Conservation (phyloP, 345 rosid species). For the Microthlaspi erraticum region DNA sequence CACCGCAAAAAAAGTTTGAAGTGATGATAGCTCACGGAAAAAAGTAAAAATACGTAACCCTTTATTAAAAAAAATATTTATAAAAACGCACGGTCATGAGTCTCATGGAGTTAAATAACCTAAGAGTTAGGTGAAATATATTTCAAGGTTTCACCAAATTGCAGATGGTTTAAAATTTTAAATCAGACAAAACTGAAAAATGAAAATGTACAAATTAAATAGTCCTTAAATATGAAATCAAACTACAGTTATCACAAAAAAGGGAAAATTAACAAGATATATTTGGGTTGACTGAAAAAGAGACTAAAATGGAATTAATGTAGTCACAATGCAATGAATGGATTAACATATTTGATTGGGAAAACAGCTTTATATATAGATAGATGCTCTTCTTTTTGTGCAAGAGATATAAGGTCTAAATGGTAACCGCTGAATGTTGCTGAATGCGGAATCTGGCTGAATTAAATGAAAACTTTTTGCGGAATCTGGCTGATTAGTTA, state of each 20-base stretch:
- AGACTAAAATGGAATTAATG: background rate
- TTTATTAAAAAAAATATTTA: too few species aligned
- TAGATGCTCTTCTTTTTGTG: too few species aligned
- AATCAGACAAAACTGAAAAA: constrained; percentile 15
- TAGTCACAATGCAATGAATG: constrained; percentile 7
- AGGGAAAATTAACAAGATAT: background rate
- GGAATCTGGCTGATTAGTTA: too few species aligned
- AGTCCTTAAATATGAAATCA: background rate
- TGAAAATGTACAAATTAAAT: background rate
- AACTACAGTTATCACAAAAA: background rate
- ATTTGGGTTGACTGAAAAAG: constrained; percentile 22
- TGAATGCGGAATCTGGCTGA: too few species aligned
- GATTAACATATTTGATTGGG: background rate
- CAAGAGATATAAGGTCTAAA: too few species aligned
- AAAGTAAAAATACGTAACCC: too few species aligned
- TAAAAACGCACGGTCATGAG: too few species aligned
- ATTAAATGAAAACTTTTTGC: too few species aligned
- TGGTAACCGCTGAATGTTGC: too few species aligned
- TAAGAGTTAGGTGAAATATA: background rate
- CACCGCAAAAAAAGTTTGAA: too few species aligned
- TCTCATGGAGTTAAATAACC: too few species aligned
- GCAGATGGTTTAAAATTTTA: background rate
- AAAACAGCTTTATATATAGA: constrained; percentile 22
- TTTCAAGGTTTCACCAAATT: background rate
- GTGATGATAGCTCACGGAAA: too few species aligned